Evolutionary conservation across 2,329 filamentous ascomycete genomes (phyloP).

Genomic region (Aspergillus brunneoviolaceus): DNA sequence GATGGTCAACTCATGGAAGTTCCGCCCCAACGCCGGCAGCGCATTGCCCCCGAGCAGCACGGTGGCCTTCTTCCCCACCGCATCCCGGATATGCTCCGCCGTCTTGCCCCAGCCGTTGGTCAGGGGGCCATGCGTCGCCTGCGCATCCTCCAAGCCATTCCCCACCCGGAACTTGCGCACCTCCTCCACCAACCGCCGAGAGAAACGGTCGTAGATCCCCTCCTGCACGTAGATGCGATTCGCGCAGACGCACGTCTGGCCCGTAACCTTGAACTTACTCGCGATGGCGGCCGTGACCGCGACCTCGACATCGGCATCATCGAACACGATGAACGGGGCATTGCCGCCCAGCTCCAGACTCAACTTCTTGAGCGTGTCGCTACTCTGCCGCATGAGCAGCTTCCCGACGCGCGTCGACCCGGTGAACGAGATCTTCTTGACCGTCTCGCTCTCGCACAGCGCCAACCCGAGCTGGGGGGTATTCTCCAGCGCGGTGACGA

Average conservation of each 20-base stretch:
- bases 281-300: conserved; percentile 77
- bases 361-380: conserved; percentile 74
- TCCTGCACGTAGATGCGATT: conserved; percentile 52
- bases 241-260: conserved; percentile 89
- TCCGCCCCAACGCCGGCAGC: conserved; percentile 68
- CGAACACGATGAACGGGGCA: conserved; percentile 91
- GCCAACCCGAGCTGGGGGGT: conserved; percentile 67
- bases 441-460: conserved; percentile 44
- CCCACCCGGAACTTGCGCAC: conserved; percentile 46
- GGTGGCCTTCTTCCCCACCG: conserved; percentile 69
- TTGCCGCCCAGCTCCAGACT: conserved; percentile 91
- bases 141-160: conserved; percentile 33
- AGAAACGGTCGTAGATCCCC: conserved; percentile 51
- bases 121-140: conserved; percentile 45
- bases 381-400: conserved; percentile 83
- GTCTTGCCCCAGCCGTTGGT: conserved; percentile 78
- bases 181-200: conserved; percentile 51
- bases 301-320: conserved; percentile 73
- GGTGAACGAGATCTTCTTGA: conserved; percentile 94
- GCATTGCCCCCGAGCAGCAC: conserved; percentile 71
- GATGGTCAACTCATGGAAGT: conserved; percentile 86
- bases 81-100: conserved; percentile 72
- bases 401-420: conserved; percentile 65
- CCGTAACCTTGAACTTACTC: conserved; percentile 86
- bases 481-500: conserved; percentile 74